Percentiles rank a stretch among this genome's conserved stretches.
These are phyloP conservation scores for Taiozyma onychis DNA, from an alignment of 1,139 yeast species.

Conservation along the genomic window DNA sequence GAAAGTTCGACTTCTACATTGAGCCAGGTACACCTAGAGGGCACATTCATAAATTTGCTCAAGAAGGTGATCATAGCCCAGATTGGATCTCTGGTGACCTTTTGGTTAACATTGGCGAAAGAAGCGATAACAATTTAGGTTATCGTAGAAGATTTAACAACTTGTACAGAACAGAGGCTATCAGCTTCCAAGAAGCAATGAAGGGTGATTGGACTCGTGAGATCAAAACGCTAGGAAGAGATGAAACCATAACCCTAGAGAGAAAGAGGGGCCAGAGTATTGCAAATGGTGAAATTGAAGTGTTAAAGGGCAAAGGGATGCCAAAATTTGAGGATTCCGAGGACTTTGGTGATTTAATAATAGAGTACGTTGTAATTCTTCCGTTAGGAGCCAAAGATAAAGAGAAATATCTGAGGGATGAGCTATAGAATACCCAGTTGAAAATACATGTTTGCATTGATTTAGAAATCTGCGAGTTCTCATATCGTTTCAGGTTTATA, in stretches of 20 bases:
- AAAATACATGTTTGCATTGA: background rate
- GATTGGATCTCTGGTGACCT: conserved; percentile 81
- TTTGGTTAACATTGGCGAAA: conserved; percentile 52
- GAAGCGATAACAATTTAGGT: conserved; percentile 58
- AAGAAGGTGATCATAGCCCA: conserved; percentile 83
- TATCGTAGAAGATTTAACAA: conserved; percentile 73
- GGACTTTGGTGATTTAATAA: conserved; percentile 68
- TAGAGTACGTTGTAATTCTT: conserved; percentile 59
- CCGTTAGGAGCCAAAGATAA: conserved; percentile 32
- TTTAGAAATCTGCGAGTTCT: background rate
- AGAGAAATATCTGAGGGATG: conserved; percentile 23
- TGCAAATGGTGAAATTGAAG: conserved; percentile 64
- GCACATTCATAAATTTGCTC: conserved; percentile 52
- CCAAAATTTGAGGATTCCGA: conserved; percentile 48
- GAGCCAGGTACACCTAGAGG: conserved; percentile 68
- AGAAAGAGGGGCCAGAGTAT: conserved; percentile 50
- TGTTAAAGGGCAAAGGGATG: conserved; percentile 76
- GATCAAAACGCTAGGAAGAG: conserved; percentile 46
- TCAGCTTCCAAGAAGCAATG: conserved; percentile 67
- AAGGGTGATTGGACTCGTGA: conserved; percentile 75
- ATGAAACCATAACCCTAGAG: conserved; percentile 42
- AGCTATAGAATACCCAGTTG: conserved; percentile 13
- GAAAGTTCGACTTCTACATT: conserved; percentile 57
- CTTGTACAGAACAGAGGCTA: conserved; percentile 75
- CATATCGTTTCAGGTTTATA: background rate